These are phyloP conservation scores for Persicaria maculosa DNA, from an alignment of 148 eudicot genomes.

Conservation along the genomic window DNA sequence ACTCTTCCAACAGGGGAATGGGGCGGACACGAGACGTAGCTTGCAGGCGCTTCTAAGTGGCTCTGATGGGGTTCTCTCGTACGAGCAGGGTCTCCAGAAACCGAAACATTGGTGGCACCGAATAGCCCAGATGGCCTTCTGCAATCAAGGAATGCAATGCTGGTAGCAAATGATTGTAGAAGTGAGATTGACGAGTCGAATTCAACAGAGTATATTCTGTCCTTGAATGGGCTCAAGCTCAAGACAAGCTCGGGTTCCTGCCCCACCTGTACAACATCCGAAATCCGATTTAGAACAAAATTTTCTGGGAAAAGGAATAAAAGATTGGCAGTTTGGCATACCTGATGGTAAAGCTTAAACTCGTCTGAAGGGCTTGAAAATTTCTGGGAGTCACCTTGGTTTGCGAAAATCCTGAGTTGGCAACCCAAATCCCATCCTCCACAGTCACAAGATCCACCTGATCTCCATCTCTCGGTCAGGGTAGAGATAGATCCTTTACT, in stretches of 20 bases:
- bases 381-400: slow-evolving; percentile 20
- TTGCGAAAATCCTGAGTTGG: slow-evolving; percentile 42
- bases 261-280: slow-evolving; percentile 40
- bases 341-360: slow-evolving; percentile 62
- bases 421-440: slow-evolving; percentile 99
- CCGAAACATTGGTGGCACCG: slow-evolving; percentile 11
- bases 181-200: slow-evolving; percentile 55
- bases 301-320: background rate
- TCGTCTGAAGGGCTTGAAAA: slow-evolving; percentile 12
- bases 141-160: slow-evolving; percentile 49
- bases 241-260: slow-evolving; percentile 32
- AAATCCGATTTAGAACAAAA: slow-evolving; percentile 11
- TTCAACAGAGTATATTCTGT: slow-evolving; percentile 58
- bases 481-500: slow-evolving; percentile 74
- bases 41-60: slow-evolving; percentile 26
- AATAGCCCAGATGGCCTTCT: slow-evolving; percentile 29
- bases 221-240: slow-evolving; percentile 52
- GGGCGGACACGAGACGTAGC: slow-evolving; percentile 26
- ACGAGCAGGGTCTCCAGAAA: slow-evolving; percentile 14
- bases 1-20: slow-evolving; percentile 69
- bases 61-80: slow-evolving; percentile 12
- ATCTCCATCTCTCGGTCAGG: slow-evolving; percentile 67
- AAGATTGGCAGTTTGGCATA: slow-evolving; percentile 15
- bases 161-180: slow-evolving; percentile 73
- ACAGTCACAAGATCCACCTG: slow-evolving; percentile 83